These are phyloP conservation scores for Trypanosoma cruzi DNA, from an alignment of 208 protist genomes.

Conservation along the genomic window DNA sequence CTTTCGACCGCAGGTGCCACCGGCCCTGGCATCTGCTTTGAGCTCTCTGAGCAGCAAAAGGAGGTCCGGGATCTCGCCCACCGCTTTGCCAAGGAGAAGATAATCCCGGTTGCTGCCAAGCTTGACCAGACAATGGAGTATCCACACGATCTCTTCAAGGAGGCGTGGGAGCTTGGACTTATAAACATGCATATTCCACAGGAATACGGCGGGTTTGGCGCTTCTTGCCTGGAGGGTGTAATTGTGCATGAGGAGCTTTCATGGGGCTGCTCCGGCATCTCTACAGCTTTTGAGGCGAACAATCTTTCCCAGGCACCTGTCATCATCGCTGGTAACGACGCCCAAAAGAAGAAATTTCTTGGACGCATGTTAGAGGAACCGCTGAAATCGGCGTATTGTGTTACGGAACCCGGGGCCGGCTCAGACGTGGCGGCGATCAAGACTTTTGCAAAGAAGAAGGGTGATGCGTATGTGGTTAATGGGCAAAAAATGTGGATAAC, in stretches of 20 bases:
- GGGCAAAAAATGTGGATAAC: conserved; percentile 96
- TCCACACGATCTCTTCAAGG: conserved; percentile 73
- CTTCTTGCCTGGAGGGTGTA: conserved; percentile 62
- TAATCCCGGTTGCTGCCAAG: conserved; percentile 75
- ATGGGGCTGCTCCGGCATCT: conserved; percentile 87
- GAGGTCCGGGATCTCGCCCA: conserved; percentile 75
- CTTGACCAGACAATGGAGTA: conserved; percentile 76
- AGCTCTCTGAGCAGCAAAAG: conserved; percentile 76
- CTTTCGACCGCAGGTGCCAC: conserved; percentile 30
- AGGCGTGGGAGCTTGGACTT: conserved; percentile 87
- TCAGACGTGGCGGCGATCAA: conserved; percentile 90
- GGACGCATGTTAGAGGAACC: conserved; percentile 83
- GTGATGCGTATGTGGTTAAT: conserved; percentile 90
- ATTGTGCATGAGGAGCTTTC: conserved; percentile 89
- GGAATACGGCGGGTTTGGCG: conserved; percentile 80
- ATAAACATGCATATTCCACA: conserved; percentile 85
- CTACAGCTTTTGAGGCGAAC: conserved; percentile 87
- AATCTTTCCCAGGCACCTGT: conserved; percentile 75
- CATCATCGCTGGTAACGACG: conserved; percentile 85
- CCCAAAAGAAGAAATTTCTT: conserved; percentile 90
- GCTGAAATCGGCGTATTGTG: conserved; percentile 78
- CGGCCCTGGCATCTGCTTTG: conserved; percentile 63
- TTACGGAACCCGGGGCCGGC: conserved; percentile 86
- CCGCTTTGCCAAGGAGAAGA: conserved; percentile 76
- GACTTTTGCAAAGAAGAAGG: conserved; percentile 86